A percentile compares a stretch with the other conserved stretches of the same genome.
These are phyloP conservation scores for Floccularia luteovirens DNA, from an alignment of 768 basidiomycete genomes.

Conservation along the genomic window DNA sequence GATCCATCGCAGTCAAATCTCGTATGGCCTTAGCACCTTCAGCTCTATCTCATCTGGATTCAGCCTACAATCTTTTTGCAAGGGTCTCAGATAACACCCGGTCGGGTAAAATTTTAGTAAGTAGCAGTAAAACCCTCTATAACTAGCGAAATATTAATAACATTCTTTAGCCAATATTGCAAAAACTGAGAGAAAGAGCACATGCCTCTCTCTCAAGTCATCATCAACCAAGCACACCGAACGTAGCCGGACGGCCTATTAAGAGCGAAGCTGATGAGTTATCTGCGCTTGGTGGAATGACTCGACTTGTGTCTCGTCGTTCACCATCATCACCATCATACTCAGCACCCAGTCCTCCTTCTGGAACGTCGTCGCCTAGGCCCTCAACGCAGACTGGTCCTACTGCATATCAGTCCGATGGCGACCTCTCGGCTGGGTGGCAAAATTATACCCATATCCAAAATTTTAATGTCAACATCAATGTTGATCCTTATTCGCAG, in stretches of 20 bases:
- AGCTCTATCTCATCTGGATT: constrained; percentile 61
- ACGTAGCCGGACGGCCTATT: constrained; percentile 24
- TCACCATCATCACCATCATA: constrained; percentile 38
- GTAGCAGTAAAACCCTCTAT: constrained; percentile 1
- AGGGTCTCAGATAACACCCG: constrained; percentile 44
- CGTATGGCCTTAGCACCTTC: constrained; percentile 59
- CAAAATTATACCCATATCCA: constrained; percentile 24
- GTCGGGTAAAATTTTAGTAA: constrained; percentile 54
- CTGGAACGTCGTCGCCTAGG: constrained; percentile 40
- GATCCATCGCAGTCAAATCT: constrained; percentile 60
- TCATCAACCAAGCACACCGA: constrained; percentile 12
- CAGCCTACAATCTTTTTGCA: constrained; percentile 49
- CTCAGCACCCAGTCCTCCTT: constrained; percentile 32
- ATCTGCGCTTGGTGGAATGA: constrained; percentile 55
- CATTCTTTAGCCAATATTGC: constrained; percentile 46
- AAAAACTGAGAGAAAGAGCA: constrained; percentile 48
- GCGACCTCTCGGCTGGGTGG: constrained; percentile 16
- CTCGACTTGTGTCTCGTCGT: constrained; percentile 50
- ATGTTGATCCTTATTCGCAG: constrained; percentile 11
- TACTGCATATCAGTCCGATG: constrained; percentile 9
- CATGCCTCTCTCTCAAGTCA: constrained; percentile 28
- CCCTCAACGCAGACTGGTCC: constrained; percentile 12
- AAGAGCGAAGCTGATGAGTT: constrained; percentile 59
- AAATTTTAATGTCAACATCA: constrained; percentile 24
- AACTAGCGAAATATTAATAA: background rate